phyloP scores from a whole-genome alignment of 208 protist genomes.

The Porcisia deanei region DNA sequence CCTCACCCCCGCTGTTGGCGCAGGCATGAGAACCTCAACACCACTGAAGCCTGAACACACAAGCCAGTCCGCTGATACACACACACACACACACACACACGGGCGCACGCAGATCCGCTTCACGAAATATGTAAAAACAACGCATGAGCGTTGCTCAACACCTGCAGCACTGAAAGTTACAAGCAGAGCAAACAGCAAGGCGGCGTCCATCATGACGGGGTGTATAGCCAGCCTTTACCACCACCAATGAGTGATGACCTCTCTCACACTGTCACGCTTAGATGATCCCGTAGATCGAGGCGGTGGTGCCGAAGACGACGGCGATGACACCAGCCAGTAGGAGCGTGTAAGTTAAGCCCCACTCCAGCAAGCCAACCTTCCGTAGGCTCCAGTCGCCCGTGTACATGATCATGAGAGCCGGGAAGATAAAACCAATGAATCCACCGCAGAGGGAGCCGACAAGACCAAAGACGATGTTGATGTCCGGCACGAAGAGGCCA shows the following conservation, averaged over 20 bases:
- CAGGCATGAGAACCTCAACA: no score
- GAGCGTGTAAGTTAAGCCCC: constrained; percentile 50
- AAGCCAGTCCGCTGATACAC: no score
- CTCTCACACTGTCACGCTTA: background rate
- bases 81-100: background rate
- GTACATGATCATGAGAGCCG: constrained; percentile 70
- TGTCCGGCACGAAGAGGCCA: constrained; percentile 70
- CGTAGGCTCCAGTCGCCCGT: constrained; percentile 38
- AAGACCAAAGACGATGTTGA: constrained; percentile 78
- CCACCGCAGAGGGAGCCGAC: constrained; percentile 77
- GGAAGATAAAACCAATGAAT: constrained; percentile 80
- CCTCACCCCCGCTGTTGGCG: no score
- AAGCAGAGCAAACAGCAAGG: background rate
- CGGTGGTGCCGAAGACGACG: constrained; percentile 61
- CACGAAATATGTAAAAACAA: no score
- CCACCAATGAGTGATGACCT: background rate
- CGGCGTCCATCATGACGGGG: background rate
- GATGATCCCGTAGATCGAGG: constrained; percentile 48
- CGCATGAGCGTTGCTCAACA: no score
- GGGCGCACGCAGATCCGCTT: background rate
- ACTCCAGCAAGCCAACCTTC: constrained; percentile 44
- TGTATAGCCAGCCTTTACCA: no score
- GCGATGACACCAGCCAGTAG: constrained; percentile 46
- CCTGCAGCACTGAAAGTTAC: background rate
- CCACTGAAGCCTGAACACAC: no score